These are phyloP conservation scores for Suillus variegatus DNA, from an alignment of 768 basidiomycete species.

Conservation along the genomic window DNA sequence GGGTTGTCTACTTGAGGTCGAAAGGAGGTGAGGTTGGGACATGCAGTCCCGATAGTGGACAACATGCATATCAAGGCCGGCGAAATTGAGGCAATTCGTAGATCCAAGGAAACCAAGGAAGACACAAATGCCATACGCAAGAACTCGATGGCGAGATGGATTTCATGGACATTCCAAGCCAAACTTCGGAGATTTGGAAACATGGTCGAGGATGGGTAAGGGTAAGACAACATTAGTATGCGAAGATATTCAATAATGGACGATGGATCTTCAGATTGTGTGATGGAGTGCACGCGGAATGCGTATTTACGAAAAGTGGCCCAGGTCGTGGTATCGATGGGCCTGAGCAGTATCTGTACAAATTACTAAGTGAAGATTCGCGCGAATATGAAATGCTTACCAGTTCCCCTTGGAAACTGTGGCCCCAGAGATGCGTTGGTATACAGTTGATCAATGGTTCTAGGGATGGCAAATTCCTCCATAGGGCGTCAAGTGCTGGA, in stretches of 20 bases:
- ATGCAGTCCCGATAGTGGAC: constrained; percentile 18
- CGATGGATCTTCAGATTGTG: constrained; percentile 19
- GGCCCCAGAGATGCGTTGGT: not conserved
- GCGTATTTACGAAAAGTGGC: constrained; percentile 25
- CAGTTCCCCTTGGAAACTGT: not conserved
- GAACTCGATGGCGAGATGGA: constrained; percentile 21
- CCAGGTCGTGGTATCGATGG: constrained; percentile 18
- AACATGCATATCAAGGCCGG: constrained; percentile 16
- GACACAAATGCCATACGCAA: constrained; percentile 28
- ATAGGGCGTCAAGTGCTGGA: constrained; percentile 27
- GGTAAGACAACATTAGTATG: constrained; percentile 17
- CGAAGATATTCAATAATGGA: constrained; percentile 13
- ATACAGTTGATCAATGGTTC: constrained; percentile 18
- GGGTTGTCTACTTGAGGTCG: not conserved
- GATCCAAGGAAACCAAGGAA: constrained; percentile 21
- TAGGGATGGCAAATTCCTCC: constrained; percentile 23
- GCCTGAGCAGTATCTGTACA: not conserved
- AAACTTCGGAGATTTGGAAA: constrained; percentile 28
- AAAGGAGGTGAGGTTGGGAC: constrained; percentile 29
- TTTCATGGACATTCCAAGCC: constrained; percentile 24
- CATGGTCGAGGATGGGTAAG: constrained; percentile 18
- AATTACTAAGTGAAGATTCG: not conserved
- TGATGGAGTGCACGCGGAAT: constrained; percentile 21
- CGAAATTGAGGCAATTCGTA: not conserved
- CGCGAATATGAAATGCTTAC: not conserved